phyloP scores from a whole-genome alignment of 106 monocot species.

The Acorus calamus region DNA sequence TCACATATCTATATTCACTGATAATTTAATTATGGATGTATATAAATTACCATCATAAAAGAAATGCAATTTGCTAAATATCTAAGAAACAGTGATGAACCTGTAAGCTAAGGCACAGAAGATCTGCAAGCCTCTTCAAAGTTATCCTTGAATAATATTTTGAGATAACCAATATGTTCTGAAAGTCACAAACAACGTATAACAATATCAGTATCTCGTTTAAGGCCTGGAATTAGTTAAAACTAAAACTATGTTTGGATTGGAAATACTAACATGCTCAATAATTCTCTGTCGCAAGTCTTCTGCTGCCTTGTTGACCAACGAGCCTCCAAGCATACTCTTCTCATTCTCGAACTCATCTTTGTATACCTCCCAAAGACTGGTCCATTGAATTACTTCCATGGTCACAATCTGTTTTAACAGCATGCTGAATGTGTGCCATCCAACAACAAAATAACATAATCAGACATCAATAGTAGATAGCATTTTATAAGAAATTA shows the following conservation, averaged over 20 bases:
- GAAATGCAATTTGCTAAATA: too few relatives aligned
- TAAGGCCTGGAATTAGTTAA: background rate
- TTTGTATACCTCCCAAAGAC: conserved; percentile 74
- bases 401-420: conserved; percentile 94
- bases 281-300: conserved; percentile 83
- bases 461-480: background rate
- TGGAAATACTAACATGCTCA: conserved; percentile 60
- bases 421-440: conserved; percentile 29
- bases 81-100: conserved; percentile 25
- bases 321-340: conserved; percentile 64
- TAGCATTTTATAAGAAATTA: background rate
- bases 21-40: too few relatives aligned
- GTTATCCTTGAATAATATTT: conserved; percentile 98
- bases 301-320: conserved; percentile 72
- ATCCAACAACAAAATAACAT: background rate
- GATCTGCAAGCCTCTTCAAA: conserved; percentile 78
- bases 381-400: conserved; percentile 95
- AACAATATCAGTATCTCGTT: too few relatives aligned
- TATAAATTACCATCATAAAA: too few relatives aligned
- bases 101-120: conserved; percentile 85
- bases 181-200: background rate
- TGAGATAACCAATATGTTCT: conserved; percentile 98
- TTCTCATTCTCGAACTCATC: conserved; percentile 88
- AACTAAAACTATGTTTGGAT: background rate
- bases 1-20: too few relatives aligned